Conservation (phyloP, 192 early-diverging fungal species). For the Fimicolochytrium jonesii region DNA sequence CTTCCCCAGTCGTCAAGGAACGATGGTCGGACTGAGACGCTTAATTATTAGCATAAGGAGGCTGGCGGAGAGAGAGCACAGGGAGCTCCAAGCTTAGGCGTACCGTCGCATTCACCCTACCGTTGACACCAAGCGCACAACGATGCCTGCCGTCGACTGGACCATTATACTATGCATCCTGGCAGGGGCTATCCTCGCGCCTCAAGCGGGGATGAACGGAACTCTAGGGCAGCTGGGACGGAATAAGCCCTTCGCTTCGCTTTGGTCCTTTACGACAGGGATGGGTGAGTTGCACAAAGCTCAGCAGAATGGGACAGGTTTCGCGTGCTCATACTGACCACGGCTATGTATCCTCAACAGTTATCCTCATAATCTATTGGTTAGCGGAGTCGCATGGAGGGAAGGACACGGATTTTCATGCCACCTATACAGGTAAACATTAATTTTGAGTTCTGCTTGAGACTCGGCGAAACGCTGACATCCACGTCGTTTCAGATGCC, state of each 20-base stretch:
- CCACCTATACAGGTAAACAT: neutral
- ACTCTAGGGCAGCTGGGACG: neutral
- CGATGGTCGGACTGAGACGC: no score
- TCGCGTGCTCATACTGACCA: no score
- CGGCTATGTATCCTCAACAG: no score
- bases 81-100: no score
- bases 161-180: slow-evolving; percentile 18
- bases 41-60: no score
- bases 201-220: slow-evolving; percentile 16
- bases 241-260: neutral
- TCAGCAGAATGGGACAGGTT: no score
- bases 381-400: slow-evolving; percentile 2
- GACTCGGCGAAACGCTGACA: neutral
- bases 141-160: slow-evolving; percentile 17
- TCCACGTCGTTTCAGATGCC: no score
- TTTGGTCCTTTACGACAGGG: slow-evolving; percentile 13
- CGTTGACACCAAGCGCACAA: neutral
- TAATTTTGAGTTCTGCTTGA: neutral
- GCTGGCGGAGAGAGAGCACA: no score
- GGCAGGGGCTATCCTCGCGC: slow-evolving; percentile 12
- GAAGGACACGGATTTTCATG: slow-evolving; percentile 3
- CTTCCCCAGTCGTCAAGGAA: no score
- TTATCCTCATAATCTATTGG: slow-evolving; percentile 20
- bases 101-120: no score
- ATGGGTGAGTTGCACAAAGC: no score